Evolutionary conservation across 805 yeast species (phyloP), one percentile per base, ranked within the genome.

Genomic region (Saccharomycopsis sp.): DNA sequence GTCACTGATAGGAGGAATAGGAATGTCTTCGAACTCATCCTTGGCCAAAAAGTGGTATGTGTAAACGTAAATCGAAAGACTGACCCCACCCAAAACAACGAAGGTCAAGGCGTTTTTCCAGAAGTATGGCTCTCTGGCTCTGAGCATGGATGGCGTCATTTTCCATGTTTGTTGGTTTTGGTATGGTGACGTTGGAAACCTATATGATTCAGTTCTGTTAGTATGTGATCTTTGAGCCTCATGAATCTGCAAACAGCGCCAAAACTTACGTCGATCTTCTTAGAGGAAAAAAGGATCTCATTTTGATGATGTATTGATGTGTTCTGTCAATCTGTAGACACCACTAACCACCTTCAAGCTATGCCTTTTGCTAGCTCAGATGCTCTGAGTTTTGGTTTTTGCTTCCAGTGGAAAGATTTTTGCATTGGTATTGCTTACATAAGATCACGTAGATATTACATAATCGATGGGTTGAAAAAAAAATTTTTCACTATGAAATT

Each of bases 91-190:
- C 20, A 89, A 74, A 0, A 80, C 72, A 17, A 76, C 75, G 55
- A 92, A 81, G 0, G 84, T 81, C 19, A 82, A 74, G 68, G 86
- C 80, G 70, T 92, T 93, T 66, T 78, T 83, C 80, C 84, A 82
- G 73, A 91, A 89, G 68, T 82, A 93, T 49, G 97, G 97, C 61
- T 80, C 78, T 71, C 98, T 82, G 53, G 97, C 97, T 64, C 98
- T 79, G 64, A 89, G 77, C 78, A 93, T 84, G 3, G 97, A 97
- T 15, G 97, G 97, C 1, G 97, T 89, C 93, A 91, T 91, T 68
- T 86, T 86, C 73, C 82, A 86, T 38, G 92, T 87, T 63, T 75
- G 74, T 42, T 84, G 86, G 70, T 87, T 89, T 38, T 79, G 81
- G 68, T 82, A 80, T 54, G 72, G 76, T 2, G 81, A 75, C 22